These are phyloP conservation scores for Cercospora nicotianae DNA, from an alignment of 2,329 filamentous ascomycete species.

Conservation along the genomic window DNA sequence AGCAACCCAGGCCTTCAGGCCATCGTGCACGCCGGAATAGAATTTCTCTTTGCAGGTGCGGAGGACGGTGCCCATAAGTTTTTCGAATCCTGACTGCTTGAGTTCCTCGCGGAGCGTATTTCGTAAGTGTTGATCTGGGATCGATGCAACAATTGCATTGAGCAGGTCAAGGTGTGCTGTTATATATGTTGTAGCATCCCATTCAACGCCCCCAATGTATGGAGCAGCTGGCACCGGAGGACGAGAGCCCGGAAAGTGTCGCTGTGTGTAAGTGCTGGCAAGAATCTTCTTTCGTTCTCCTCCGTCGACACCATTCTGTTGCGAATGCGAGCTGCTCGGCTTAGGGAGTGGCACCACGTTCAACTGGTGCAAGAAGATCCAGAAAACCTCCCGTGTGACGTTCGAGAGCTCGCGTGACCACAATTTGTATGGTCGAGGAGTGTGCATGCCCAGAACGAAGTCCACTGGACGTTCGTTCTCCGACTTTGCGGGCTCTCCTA, in stretches of 20 bases:
- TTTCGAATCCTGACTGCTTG: slow-evolving; percentile 84
- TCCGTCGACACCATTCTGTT: slow-evolving; percentile 15
- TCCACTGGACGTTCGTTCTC: slow-evolving; percentile 75
- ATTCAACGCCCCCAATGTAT: slow-evolving; percentile 95
- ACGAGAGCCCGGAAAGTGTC: slow-evolving; percentile 79
- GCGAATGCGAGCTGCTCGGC: slow-evolving; percentile 31
- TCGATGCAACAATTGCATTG: slow-evolving; percentile 83
- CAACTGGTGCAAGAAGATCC: slow-evolving; percentile 95
- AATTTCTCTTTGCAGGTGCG: slow-evolving; percentile 97
- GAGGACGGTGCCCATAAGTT: slow-evolving; percentile 78
- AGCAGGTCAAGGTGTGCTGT: slow-evolving; percentile 89
- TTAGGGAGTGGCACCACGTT: slow-evolving; percentile 74
- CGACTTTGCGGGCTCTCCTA: slow-evolving; percentile 76
- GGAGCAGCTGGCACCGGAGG: slow-evolving; percentile 91
- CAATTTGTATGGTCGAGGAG: slow-evolving; percentile 81
- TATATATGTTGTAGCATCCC: slow-evolving; percentile 97
- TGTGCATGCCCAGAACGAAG: slow-evolving; percentile 88
- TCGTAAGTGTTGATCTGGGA: slow-evolving; percentile 67
- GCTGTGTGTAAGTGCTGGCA: slow-evolving; percentile 53
- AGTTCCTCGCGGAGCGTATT: slow-evolving; percentile 77
- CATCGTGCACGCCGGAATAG: slow-evolving; percentile 88
- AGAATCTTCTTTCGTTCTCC: slow-evolving; percentile 27
- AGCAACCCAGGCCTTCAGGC: slow-evolving; percentile 83
- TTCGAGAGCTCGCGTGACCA: slow-evolving; percentile 92
- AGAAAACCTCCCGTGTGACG: slow-evolving; percentile 97